A percentile compares a stretch with the other conserved stretches of the same genome.
Evolutionary conservation across 176 grass and related monocot genomes (phyloP).

Genomic region (Eleusine indica): DNA sequence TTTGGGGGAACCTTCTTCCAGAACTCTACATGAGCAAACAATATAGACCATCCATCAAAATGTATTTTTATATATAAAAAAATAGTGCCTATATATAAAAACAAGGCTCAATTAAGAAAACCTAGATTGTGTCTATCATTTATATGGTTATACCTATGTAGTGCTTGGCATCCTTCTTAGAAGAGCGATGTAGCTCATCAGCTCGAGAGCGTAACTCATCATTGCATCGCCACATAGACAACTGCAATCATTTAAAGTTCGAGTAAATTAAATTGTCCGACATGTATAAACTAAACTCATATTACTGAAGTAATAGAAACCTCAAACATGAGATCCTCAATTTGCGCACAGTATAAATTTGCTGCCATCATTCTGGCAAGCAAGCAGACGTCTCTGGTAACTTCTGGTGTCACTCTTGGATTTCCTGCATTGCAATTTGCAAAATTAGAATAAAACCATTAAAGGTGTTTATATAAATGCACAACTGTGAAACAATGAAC

Average conservation of each 20-base stretch:
- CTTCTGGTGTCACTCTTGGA: conserved; percentile 85
- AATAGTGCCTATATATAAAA: not conserved
- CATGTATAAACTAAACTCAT: not conserved
- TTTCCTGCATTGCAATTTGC: conserved; percentile 54
- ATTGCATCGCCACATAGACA: conserved; percentile 85
- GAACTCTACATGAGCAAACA: conserved; percentile 52
- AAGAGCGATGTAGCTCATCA: conserved; percentile 66
- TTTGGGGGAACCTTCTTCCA: conserved; percentile 85
- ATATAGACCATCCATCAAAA: conserved; percentile 11
- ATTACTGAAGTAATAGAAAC: conserved; percentile 40
- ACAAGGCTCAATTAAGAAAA: not conserved
- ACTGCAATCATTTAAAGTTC: conserved; percentile 39
- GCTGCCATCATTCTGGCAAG: conserved; percentile 87
- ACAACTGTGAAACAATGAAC: not conserved
- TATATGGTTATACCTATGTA: conserved; percentile 59
- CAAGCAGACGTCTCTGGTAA: conserved; percentile 86
- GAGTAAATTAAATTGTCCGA: conserved; percentile 13
- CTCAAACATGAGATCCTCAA: conserved; percentile 94
- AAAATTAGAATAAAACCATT: conserved; percentile 19
- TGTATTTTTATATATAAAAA: not conserved
- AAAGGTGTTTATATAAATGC: not conserved
- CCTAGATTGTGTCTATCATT: conserved; percentile 18
- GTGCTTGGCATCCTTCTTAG: conserved; percentile 81
- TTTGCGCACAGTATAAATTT: conserved; percentile 74
- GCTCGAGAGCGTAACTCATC: conserved; percentile 67